Conservation (phyloP, 768 basidiomycete genomes). For the Suillus placidus region DNA sequence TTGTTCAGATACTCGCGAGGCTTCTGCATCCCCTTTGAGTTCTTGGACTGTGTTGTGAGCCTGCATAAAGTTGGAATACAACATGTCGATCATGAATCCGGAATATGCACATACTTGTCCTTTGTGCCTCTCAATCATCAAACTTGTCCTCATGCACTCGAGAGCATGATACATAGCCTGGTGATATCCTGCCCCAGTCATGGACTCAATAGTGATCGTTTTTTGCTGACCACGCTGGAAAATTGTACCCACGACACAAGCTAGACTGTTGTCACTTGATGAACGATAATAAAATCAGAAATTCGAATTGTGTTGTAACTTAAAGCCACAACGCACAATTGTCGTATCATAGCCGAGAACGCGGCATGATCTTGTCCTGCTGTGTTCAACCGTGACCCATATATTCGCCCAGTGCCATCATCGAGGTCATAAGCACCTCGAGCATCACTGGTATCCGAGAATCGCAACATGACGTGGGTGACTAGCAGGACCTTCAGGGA, state of each 20-base stretch:
- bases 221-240: conserved; percentile 3
- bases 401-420: conserved; percentile 41
- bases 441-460: conserved; percentile 14
- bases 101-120: conserved; percentile 11
- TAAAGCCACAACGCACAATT: background rate
- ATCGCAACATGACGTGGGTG: conserved; percentile 39
- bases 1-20: background rate
- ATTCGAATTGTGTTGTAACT: background rate
- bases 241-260: conserved; percentile 15
- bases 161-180: conserved; percentile 32
- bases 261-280: conserved; percentile 25
- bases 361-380: conserved; percentile 12
- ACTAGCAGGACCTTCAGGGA: conserved; percentile 49
- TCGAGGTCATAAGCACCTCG: conserved; percentile 29
- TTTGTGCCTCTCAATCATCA: conserved; percentile 12
- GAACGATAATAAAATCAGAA: background rate
- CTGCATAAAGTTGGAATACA: conserved; percentile 6
- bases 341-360: conserved; percentile 19
- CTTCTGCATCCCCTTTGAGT: background rate
- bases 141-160: conserved; percentile 22
- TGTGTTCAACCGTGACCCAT: conserved; percentile 1
- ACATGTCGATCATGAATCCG: background rate
- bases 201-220: conserved; percentile 17
- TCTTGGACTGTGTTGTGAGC: background rate
- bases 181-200: conserved; percentile 23